Percentiles rank a stretch among this genome's conserved stretches.
Evolutionary conservation across 306 rosid species (phyloP).

Genomic region (Trichosanthes cucumerina): DNA sequence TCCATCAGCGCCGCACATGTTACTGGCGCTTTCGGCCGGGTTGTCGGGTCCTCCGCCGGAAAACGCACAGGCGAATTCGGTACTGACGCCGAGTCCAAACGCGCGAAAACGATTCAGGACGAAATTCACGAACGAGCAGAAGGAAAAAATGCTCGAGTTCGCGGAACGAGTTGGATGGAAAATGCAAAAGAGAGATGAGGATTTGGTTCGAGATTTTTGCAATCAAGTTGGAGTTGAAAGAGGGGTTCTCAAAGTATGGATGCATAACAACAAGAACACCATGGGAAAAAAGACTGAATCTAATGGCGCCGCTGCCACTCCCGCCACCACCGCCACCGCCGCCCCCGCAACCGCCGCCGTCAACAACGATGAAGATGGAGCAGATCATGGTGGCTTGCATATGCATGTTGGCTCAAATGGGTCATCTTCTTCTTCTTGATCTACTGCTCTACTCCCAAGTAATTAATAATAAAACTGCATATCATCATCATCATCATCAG

Average conservation of each 20-base stretch:
- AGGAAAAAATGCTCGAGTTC: conserved; percentile 69
- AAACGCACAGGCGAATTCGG: not conserved
- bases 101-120: conserved; percentile 62
- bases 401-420: conserved; percentile 58
- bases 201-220: conserved; percentile 49
- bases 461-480: conserved; percentile 22
- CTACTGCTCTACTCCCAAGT: not conserved
- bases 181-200: conserved; percentile 90
- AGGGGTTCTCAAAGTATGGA: conserved; percentile 85
- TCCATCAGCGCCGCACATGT: conserved; percentile 95
- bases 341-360: not conserved
- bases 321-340: not conserved
- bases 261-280: conserved; percentile 92
- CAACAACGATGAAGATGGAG: conserved; percentile 6
- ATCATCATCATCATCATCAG: not conserved
- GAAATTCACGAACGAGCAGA: conserved; percentile 65
- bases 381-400: not conserved
- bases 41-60: conserved; percentile 3
- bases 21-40: conserved; percentile 70
- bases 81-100: conserved; percentile 14
- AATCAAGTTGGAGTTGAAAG: conserved; percentile 56
- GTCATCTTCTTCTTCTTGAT: conserved; percentile 87
- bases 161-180: conserved; percentile 85
- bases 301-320: not conserved
- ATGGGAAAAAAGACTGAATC: conserved; percentile 23